Base-by-base conservation (phyloP, 164 flowering plant genomes). In the Vitis amurensis region DNA sequence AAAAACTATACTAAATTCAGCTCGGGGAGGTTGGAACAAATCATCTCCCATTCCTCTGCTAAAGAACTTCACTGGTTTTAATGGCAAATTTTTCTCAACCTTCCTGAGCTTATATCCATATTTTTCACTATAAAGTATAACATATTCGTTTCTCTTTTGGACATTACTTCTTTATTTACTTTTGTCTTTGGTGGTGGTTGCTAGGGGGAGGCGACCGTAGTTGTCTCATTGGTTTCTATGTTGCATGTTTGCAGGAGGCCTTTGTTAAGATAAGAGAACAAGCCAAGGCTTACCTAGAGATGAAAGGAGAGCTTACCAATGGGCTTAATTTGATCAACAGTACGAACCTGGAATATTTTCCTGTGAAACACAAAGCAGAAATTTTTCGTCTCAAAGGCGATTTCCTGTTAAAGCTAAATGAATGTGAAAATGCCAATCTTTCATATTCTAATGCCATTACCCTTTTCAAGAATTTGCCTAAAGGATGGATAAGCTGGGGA, bases 401-500 rank as follows among this genome's bases (percentile, higher is more conserved):
- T 79, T 96, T 96, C 73, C 64, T 83, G n/a, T 77, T 89, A 67
- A 96, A 96, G 85, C 66, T 93, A 64, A 86, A 82, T 82, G 99
- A 96, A 60, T 71, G 88, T 70, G 99, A 96, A 77, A 84, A 84
- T 74, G 98, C 97, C 49, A 96, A 96, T 82, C 57, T 80, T 75
- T 83, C 89, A 63, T 96, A 91, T 68, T 96, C 99, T 29, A 86
- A 85, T 81, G 95, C 97, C 52, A 90, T 96, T 71, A 83, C 70
- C 72, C 94, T 93, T 63, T 96, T 86, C 83, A 96, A 93, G 63
- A 90, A 92, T 68, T 77, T 93, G 81, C 95, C 99, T 0, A 96
- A 93, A 79, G 99, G 99, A 63, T 96, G 99, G 99, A 96, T 96
- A 72, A 93, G 98, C 82, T 96, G 99, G 99, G 99, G 98, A 81